Evolutionary conservation across 1,284 basidiomycete species (phyloP).

Genomic region (Sanghuangporus baumii): DNA sequence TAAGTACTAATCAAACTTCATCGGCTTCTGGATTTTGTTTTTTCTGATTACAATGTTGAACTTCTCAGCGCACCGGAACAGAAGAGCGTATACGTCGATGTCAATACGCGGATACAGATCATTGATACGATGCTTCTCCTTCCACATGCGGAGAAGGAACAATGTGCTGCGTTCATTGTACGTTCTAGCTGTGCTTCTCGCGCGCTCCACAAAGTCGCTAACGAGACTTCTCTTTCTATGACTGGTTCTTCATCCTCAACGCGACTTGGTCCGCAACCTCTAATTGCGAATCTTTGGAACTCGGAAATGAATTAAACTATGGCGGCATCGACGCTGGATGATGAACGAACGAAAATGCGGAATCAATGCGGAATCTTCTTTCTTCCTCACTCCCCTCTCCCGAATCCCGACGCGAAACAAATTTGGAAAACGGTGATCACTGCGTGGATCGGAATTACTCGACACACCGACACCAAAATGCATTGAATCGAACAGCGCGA

Average conservation of each 20-base stretch:
- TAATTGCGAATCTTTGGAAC: neutral
- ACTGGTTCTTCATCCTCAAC: neutral
- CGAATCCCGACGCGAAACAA: no score
- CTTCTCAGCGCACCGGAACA: conserved; percentile 40
- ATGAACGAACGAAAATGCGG: neutral
- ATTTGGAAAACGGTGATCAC: no score
- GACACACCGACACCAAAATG: neutral
- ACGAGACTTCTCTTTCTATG: neutral
- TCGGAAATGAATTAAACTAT: neutral
- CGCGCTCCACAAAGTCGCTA: neutral
- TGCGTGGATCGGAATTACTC: no score
- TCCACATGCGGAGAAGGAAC: conserved; percentile 75
- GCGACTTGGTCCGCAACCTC: neutral
- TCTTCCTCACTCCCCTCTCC: neutral
- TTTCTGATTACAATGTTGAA: neutral
- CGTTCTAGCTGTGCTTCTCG: conserved; percentile 22
- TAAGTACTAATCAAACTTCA: conserved; percentile 33
- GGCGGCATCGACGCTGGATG: neutral
- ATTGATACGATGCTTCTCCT: conserved; percentile 64
- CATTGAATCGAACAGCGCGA: conserved; percentile 43
- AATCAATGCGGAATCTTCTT: neutral
- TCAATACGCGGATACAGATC: conserved; percentile 67
- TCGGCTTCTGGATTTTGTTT: neutral
- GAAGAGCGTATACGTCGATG: conserved; percentile 57
- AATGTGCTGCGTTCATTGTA: conserved; percentile 79